These are phyloP conservation scores for Davidsoniella australis DNA, from an alignment of 2,329 filamentous ascomycete genomes.

Conservation along the genomic window DNA sequence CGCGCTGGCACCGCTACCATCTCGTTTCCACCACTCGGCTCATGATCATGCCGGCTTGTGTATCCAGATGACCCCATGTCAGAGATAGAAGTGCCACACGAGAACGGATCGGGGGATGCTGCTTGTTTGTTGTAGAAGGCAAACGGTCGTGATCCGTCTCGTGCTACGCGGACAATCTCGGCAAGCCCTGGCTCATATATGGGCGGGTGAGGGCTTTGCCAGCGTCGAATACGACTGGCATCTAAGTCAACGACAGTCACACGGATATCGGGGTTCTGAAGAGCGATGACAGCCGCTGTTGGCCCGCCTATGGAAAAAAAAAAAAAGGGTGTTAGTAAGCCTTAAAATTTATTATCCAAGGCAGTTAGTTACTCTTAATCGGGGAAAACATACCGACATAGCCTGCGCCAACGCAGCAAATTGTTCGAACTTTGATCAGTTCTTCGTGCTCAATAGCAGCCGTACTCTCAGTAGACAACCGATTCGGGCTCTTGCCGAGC, in stretches of 20 bases:
- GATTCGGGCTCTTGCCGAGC: too few relatives aligned
- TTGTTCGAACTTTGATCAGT: conserved; percentile 29
- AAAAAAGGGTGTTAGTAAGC: not conserved
- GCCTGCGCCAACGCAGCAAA: conserved; percentile 60
- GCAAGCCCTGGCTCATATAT: conserved; percentile 60
- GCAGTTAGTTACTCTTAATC: not conserved
- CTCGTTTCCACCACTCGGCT: not conserved
- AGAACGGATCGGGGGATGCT: too few relatives aligned
- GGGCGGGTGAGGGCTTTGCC: conserved; percentile 57
- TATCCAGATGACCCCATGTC: conserved; percentile 9
- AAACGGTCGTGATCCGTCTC: conserved; percentile 36
- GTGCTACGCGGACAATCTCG: conserved; percentile 47
- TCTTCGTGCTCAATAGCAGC: too few relatives aligned
- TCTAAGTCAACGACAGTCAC: conserved; percentile 64
- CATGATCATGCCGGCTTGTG: not conserved
- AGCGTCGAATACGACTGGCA: conserved; percentile 45
- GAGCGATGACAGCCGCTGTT: conserved; percentile 57
- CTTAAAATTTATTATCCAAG: too few relatives aligned
- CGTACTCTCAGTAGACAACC: too few relatives aligned
- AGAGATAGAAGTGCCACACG: conserved; percentile 14
- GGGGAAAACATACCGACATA: conserved; percentile 46
- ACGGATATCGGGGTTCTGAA: conserved; percentile 51
- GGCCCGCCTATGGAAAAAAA: conserved; percentile 45
- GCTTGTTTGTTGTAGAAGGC: conserved; percentile 23
- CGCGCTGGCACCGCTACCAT: conserved; percentile 26